Evolutionary conservation across 2,329 filamentous ascomycete species (phyloP), one percentile per base, ranked within the genome.

Genomic region (Fusarium agapanthi): DNA sequence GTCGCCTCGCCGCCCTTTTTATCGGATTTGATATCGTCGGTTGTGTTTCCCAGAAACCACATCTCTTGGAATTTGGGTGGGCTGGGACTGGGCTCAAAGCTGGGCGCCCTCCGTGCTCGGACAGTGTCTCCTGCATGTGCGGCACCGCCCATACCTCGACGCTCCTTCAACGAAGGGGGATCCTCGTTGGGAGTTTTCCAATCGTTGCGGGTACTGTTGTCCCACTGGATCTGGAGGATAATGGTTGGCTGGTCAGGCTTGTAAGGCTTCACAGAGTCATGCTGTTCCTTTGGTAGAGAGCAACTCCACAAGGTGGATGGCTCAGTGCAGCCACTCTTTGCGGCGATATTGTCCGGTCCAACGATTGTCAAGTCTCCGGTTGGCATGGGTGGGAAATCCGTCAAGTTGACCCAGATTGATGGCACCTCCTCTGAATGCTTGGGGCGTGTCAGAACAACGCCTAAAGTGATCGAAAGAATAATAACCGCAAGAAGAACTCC

Each of bases 261-360:
- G 77, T 91, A 93, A 0, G 91, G 90, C 4, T 85, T 83, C 47
- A 91, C 88, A 3, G 87, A 86, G 7, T 87, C 82, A 47, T 95
- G 93, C 67, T 93, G 83, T 74, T 95, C 93, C 79, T 94, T 94
- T 6, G 95, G 94, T 22, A 97, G 82, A 16, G 91, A 88, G 80
- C 95, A 98, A 79, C 92, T 97, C 95, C 95, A 98, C 61, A 96
- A 81, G 0, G 92, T 93, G 15, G 89, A 86, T 2, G 92, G 92
- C 13, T 86, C 84, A 8, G 95, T 90, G 75, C 95, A 98, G 12
- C 88, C 89, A 28, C 88, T 89, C 60, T 89, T 87, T n/a, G 89
- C 83, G 5, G 87, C 83, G 0, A 88, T 87, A 55, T 92, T 90
- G 74, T 93, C 88, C 0, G 94, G 90, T 10, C 92, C 92, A 22